Conservation (phyloP, 164 flowering plant species). For the Vitis rupestris region DNA sequence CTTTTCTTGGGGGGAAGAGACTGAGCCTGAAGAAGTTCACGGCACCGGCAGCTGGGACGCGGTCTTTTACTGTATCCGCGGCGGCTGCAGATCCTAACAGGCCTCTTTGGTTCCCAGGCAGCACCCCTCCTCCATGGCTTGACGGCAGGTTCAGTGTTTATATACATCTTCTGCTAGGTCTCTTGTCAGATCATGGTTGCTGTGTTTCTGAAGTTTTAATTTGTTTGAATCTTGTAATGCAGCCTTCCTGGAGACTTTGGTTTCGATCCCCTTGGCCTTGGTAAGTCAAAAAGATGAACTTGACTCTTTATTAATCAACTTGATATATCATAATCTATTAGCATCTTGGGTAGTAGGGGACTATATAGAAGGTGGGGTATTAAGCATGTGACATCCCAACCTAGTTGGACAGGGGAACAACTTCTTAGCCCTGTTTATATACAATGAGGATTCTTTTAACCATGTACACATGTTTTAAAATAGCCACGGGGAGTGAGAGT, state of each 20-base stretch:
- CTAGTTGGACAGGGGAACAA: no score
- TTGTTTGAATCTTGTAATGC: slow-evolving; percentile 25
- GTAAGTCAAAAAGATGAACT: slow-evolving; percentile 33
- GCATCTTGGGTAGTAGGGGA: no score
- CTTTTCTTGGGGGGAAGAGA: slow-evolving; percentile 72
- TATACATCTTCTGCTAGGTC: neutral
- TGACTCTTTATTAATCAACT: no score
- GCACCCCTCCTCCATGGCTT: slow-evolving; percentile 97
- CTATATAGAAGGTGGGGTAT: no score
- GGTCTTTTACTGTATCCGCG: slow-evolving; percentile 43
- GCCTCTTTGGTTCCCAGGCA: slow-evolving; percentile 98
- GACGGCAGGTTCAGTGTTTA: slow-evolving; percentile 69
- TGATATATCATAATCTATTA: no score
- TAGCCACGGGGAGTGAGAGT: no score
- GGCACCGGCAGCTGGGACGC: slow-evolving; percentile 20
- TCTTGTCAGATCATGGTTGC: neutral
- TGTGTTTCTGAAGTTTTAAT: neutral
- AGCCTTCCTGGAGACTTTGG: slow-evolving; percentile 99
- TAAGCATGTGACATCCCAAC: no score
- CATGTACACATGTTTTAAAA: no score
- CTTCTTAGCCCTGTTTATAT: no score
- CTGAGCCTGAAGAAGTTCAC: slow-evolving; percentile 41
- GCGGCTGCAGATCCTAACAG: slow-evolving; percentile 71
- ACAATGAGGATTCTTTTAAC: no score
- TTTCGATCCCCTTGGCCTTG: slow-evolving; percentile 93